Base-by-base conservation (phyloP, 1,284 basidiomycete species). In the Trametes sp. region DNA sequence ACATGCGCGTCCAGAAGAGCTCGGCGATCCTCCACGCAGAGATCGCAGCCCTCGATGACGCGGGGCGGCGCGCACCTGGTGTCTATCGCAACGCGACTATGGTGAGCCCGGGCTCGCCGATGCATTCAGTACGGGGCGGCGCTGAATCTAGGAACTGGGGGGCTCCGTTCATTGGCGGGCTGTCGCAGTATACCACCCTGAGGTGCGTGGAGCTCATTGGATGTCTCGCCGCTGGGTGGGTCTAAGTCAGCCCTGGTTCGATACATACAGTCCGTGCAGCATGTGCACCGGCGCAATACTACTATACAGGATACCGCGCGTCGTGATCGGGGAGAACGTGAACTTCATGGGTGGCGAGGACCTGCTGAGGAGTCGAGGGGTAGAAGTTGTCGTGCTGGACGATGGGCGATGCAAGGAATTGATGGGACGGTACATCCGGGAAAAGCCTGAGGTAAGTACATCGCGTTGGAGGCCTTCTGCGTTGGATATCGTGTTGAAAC, bases 271-370 rank as follows among this genome's bases (percentile, higher is more conserved):
- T 59, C 87, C 87, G 2, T 88, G 87, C 64, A 81, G 75, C 61
- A 87, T 87, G 87, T 88, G 87, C 66, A 81, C 84, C 2, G 87
- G 86, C 13, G 83, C 87, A 1, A 83, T 86, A 38, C 66, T 87
- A 24, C 76, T 88, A 4, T 88, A 87, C 74, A 81, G 81, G 55
- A 86, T 88, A 29, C 84, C 83, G 5, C 80, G 86, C 11, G 81
- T 88, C 9, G 86, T 89, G 16, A 82, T 88, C 49, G 86, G 85
- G 8, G 87, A 88, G 70, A 85, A 86, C 64, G 36, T 57, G 13
- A 88, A 77, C 55, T 85, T 80, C 67, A 63, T 77, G 3, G 84
- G 84, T 10, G 80, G 77, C 0, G 86, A 87, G 64, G 81, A 82
- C 8, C 71, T 86, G 16, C 76, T 88, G 21, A 78, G 75, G 35